A percentile compares a stretch with the other conserved stretches of the same genome.
These are phyloP conservation scores for Eutypa lata DNA, from an alignment of 2,329 filamentous ascomycete genomes.

Conservation along the genomic window DNA sequence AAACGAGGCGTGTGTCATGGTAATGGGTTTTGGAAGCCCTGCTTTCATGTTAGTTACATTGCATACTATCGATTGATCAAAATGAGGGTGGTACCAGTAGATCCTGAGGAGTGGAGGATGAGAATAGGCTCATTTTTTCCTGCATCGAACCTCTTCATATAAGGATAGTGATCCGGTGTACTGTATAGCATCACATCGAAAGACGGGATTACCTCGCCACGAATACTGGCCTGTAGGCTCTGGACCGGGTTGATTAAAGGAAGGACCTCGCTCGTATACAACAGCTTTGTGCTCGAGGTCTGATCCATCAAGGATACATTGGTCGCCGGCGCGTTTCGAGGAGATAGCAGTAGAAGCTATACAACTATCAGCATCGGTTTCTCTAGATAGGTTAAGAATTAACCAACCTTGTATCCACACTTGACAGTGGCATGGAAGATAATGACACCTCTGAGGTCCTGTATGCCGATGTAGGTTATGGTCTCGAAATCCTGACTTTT, in stretches of 20 bases:
- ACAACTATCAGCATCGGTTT: neutral
- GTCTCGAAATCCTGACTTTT: conserved; percentile 22
- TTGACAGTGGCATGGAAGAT: conserved; percentile 34
- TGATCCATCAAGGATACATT: conserved; percentile 17
- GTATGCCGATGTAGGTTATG: conserved; percentile 22
- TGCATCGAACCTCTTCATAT: conserved; percentile 15
- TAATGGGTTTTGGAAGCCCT: conserved; percentile 18
- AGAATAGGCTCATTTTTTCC: conserved; percentile 15
- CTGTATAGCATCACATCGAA: conserved; percentile 17
- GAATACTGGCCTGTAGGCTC: neutral
- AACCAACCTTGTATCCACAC: conserved; percentile 33
- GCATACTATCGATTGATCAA: no score
- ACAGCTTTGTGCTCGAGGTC: conserved; percentile 12
- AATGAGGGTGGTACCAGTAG: no score
- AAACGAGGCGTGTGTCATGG: conserved; percentile 17
- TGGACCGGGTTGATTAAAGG: conserved; percentile 9
- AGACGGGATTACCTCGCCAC: conserved; percentile 6
- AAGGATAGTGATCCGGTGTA: conserved; percentile 9
- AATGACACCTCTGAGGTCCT: conserved; percentile 30
- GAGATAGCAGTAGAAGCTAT: conserved; percentile 19
- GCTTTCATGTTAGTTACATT: no score
- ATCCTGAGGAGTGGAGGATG: conserved; percentile 22
- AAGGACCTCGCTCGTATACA: conserved; percentile 12
- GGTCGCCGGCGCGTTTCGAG: conserved; percentile 14
- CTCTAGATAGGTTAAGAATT: no score